phyloP scores from a whole-genome alignment of 2,329 filamentous ascomycete genomes.

The Sordariomycetes sp. region DNA sequence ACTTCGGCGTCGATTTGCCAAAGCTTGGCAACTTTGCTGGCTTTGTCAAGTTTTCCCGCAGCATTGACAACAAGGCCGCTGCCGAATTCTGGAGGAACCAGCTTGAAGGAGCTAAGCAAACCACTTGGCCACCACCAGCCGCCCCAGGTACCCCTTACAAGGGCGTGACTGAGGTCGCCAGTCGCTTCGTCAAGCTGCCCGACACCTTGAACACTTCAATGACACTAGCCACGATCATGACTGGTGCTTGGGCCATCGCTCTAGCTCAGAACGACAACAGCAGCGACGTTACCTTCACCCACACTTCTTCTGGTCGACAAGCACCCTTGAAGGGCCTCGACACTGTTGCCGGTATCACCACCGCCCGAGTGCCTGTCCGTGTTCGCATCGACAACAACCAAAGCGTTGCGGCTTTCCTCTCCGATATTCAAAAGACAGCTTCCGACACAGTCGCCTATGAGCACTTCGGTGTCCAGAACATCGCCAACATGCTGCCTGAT shows the following conservation, averaged over 20 bases:
- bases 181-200: not conserved
- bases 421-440: conserved; percentile 6
- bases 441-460: not conserved
- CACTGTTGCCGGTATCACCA: conserved; percentile 5
- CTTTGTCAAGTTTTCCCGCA: conserved; percentile 7
- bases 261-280: not conserved
- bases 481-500: conserved; percentile 4
- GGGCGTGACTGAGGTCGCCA: not conserved
- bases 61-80: conserved; percentile 4
- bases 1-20: not conserved
- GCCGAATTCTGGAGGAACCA: conserved; percentile 7
- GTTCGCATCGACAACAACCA: conserved; percentile 4
- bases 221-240: conserved; percentile 6
- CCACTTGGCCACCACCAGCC: not conserved
- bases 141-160: conserved; percentile 1
- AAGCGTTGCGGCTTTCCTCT: conserved; percentile 7
- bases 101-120: conserved; percentile 6
- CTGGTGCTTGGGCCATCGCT: conserved; percentile 4
- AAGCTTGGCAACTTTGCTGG: not conserved
- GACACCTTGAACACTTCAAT: conserved; percentile 1
- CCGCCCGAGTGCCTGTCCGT: conserved; percentile 8
- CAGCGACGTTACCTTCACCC: not conserved
- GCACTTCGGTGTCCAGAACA: conserved; percentile 2
- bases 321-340: conserved; percentile 1
- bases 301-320: conserved; percentile 1